Evolutionary conservation across 2,329 filamentous ascomycete species (phyloP), one percentile per base, ranked within the genome.

Genomic region (Orbilia ellipsospora): DNA sequence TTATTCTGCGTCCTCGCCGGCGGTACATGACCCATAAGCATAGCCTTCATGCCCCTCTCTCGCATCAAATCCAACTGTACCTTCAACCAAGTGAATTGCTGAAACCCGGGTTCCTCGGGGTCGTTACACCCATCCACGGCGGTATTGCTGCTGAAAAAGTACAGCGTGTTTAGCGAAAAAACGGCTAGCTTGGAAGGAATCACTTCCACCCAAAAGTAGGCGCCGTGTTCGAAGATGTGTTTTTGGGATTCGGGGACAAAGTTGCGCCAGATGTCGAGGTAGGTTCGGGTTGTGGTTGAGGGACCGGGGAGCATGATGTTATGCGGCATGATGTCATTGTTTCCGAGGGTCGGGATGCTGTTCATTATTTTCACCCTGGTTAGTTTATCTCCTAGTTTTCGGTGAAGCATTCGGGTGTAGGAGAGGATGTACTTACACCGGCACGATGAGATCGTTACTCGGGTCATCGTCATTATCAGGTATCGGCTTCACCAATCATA

Each of bases 301-400:
- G 95, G 95, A 0, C 94, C 95, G 0, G 88, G 86, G 50, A 89
- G 85, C 81, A 99, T 89, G 80, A 98, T 96, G 80, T 99, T 99
- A 84, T 99, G 95, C 0, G 95, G 95, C 74, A 97, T 88, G 72
- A 99, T 94, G 80, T 99, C 95, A 83, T 99, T 99, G 84, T 99
- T 99, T 75, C 95, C 95, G 79, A 97, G 90, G 0, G 90, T 97
- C 0, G 95, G 94, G 18, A 99, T 86, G 31, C 98, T 88, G 36
- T 23, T 36, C 15, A 15, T 40, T 51, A n/a, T 16, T 3, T 40
- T 52, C 54, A 51, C 55, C 28, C 2, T 23, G 23, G 23, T 23
- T 50, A 18, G 4, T 18, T 44, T 44, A 12, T 44, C 40, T 44
- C 40, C 1, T 5, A 12, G 2, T 44, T n/a, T 23, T 44, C 6